Evolutionary conservation across 257 asterid genomes (phyloP), one percentile per base, ranked within the genome.

Genomic region (Knoxia roxburghii): DNA sequence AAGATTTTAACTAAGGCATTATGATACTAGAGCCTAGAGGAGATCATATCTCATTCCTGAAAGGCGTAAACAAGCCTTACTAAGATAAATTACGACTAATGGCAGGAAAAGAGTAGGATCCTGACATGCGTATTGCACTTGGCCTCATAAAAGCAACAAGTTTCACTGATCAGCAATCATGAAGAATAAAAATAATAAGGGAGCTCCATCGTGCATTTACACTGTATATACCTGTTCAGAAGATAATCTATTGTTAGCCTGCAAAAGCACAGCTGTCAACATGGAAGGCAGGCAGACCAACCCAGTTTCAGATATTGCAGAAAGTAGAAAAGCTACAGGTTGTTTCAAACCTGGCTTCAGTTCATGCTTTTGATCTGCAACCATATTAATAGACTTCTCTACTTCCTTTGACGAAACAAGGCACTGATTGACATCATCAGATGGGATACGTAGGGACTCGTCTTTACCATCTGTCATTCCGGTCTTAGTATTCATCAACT

Each of bases 281-380:
- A 88, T 91, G 67, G 99, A 93, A 77, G 99, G 99, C 69, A 93
- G 97, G 79, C 96, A 93, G 41, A 90, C 97, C 77, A 93, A 79
- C 77, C 99, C 99, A 80, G 99, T 90, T 78, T 86, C 97, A n/a
- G 88, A 80, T 80, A 93, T 76, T 40, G 92, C 90, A 15, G 97
- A 78, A 73, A 93, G 95, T 75, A 93, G 95, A 80, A 83, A 88
- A 37, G 73, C 74, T 52, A 84, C 86, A 43, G 89, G 88, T 54
- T 82, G 85, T 81, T 93, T 90, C 64, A 78, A 75, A 35, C 69
- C 72, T 15, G 78, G 54, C 72, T 68, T 68, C 53, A 75, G 79
- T 73, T 73, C 85, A 71, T 67, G 80, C 59, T 68, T 78, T 33
- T 77, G 83, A 61, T 79, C 89, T 37, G 74, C 41, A 59, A 67